phyloP scores from a whole-genome alignment of 228 moss, liverwort and hornwort genomes.

The Sphagnum magellanicum region DNA sequence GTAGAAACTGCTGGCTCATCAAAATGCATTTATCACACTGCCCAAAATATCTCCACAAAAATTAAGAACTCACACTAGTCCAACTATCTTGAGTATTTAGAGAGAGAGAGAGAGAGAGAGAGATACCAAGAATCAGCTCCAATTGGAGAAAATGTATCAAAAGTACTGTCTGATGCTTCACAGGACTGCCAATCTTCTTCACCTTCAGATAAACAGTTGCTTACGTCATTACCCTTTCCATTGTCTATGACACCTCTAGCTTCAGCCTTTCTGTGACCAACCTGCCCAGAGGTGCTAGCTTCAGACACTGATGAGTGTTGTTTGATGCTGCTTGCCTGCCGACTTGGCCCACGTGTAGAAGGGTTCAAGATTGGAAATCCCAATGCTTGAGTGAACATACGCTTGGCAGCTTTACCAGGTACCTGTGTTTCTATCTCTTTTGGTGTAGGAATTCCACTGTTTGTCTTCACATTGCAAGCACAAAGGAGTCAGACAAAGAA shows the following conservation, averaged over 20 bases:
- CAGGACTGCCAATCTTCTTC: constrained; percentile 17
- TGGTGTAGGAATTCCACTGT: constrained; percentile 16
- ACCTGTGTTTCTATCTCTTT: constrained; percentile 42
- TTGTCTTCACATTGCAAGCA: constrained; percentile 14
- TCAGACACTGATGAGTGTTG: neutral
- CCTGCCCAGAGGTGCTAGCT: neutral
- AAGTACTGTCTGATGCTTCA: constrained; percentile 16
- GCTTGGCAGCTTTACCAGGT: constrained; percentile 72
- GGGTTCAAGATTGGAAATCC: constrained; percentile 51
- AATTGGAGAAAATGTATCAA: constrained; percentile 11
- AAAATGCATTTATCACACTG: neutral
- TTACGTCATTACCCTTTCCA: constrained; percentile 10
- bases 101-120: neutral
- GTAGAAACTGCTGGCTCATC: too few species aligned
- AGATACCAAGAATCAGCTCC: constrained; percentile 27
- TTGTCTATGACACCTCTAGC: constrained; percentile 14
- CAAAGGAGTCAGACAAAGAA: neutral
- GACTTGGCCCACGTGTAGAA: constrained; percentile 36
- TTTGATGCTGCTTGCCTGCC: constrained; percentile 16
- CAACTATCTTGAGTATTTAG: neutral
- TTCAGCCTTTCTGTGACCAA: constrained; percentile 22
- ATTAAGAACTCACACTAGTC: neutral
- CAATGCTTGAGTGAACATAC: constrained; percentile 86
- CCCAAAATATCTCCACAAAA: neutral
- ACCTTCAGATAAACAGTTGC: constrained; percentile 8